Base-by-base conservation (phyloP, 139 green algal genomes). In the Astrephomene gubernaculifera region DNA sequence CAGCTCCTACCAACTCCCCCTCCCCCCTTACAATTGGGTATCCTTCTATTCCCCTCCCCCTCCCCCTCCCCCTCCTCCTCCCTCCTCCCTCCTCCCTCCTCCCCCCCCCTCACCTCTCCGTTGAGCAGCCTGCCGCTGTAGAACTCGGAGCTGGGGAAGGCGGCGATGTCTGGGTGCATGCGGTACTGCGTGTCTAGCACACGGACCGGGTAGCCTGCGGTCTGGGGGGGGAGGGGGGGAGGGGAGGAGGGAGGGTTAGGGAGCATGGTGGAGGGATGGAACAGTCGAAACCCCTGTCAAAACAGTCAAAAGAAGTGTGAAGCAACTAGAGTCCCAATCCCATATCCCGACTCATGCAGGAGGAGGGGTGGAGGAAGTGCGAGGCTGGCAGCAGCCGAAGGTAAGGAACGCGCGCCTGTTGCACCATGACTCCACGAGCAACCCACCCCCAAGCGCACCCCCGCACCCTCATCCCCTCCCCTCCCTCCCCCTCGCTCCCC, bases 161-260 rank as follows among this genome's bases (percentile, higher is more conserved):
- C 38, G 49, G 94, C 90, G 85, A 99, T 98, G 35, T 79, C 78
- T 10, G 97, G 96, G 87, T 98, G 94, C 97, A 98, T 99, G 74
- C 97, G 93, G 90, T 90, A 89, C 81, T 92, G 88, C 27, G 81
- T 90, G 88, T 92, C 54, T 24, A 92, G 82, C 25, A 92, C 83
- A 69, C 82, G 87, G 41, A 89, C 71, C 7, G 87, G 87, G 81
- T 88, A 87, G 54, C 75, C 75, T 5, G 75, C 73, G 35, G 73
- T 81, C 73, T 81, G 73, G 38, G 41, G 38, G 19, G 4, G 38
- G 38, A 7, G 67, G 33, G 2, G 38, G 19, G 67, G 7, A 22
- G 38, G 2, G 38, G 21, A 52, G 21, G 10, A 2, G 12, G 67
- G 49, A 57, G 29, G 61, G 61, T 70, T 70, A 12, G 10, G 17